These are phyloP conservation scores for Racocetra persica DNA, from an alignment of 371 early-diverging fungal genomes.

Conservation along the genomic window DNA sequence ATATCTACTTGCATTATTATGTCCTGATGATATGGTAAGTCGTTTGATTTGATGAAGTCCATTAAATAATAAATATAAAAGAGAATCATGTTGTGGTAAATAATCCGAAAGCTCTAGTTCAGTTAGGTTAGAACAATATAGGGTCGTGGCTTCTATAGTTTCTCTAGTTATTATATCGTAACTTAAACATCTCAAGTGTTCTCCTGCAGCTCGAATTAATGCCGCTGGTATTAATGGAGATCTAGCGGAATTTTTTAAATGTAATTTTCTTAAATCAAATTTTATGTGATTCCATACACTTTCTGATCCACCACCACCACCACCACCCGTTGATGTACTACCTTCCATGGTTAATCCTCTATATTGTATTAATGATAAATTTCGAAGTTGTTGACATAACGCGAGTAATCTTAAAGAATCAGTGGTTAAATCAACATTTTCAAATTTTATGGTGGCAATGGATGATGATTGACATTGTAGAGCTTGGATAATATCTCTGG, in stretches of 20 bases:
- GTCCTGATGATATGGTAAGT: not conserved
- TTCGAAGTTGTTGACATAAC: not conserved
- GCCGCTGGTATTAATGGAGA: not conserved
- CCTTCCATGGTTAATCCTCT: not conserved
- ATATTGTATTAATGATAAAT: not conserved
- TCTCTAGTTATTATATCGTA: not conserved
- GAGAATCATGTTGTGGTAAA: not conserved
- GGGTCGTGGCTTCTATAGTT: not conserved
- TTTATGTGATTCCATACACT: not conserved
- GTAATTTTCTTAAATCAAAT: not conserved
- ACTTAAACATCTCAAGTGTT: not conserved
- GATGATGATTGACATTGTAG: not conserved
- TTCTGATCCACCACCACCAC: not conserved
- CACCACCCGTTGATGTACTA: not conserved
- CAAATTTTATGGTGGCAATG: not conserved
- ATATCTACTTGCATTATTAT: not conserved
- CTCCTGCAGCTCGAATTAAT: not conserved
- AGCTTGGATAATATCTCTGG: not conserved
- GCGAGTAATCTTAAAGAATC: not conserved
- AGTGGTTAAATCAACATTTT: not conserved
- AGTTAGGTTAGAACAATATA: not conserved
- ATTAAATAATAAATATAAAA: constrained; percentile 5
- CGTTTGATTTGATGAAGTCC: not conserved
- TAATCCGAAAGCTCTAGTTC: not conserved
- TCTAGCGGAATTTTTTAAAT: not conserved